Percentiles rank a stretch among this genome's conserved stretches.
These are phyloP conservation scores for Microcos paniculata DNA, from an alignment of 345 rosid genomes.

Conservation along the genomic window DNA sequence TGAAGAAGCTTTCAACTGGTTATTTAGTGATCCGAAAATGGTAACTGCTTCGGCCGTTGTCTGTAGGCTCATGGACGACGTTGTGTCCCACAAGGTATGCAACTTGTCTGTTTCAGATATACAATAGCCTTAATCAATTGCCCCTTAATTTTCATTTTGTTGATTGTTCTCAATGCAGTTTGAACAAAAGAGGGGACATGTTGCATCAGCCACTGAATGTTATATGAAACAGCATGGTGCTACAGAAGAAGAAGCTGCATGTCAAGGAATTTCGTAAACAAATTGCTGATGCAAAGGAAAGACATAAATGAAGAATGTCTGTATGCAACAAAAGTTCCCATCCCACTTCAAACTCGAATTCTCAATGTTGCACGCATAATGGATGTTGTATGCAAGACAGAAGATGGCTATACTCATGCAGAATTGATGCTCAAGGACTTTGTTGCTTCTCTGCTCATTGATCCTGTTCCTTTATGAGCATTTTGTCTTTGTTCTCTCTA, in stretches of 20 bases:
- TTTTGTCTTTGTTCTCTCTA: neutral
- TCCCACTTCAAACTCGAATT: constrained; percentile 16
- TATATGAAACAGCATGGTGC: no score
- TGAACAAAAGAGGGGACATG: no score
- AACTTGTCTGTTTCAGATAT: neutral
- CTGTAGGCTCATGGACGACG: constrained; percentile 31
- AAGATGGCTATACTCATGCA: constrained; percentile 28
- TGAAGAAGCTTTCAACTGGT: constrained; percentile 26
- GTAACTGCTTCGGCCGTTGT: constrained; percentile 5
- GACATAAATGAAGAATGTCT: constrained; percentile 32
- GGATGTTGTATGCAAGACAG: constrained; percentile 24
- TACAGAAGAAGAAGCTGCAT: constrained; percentile 33
- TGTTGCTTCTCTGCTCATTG: constrained; percentile 14
- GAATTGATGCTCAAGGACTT: constrained; percentile 6
- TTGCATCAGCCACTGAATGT: no score
- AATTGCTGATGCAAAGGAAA: constrained; percentile 29
- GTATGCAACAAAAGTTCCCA: constrained; percentile 2
- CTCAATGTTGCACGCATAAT: constrained; percentile 27
- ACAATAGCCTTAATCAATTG: neutral
- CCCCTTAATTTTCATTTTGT: no score
- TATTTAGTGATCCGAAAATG: neutral
- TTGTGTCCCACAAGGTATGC: constrained; percentile 15
- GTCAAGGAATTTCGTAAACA: neutral
- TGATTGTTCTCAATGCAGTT: neutral
- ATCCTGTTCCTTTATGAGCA: constrained; percentile 10